Percentiles rank a stretch among this genome's conserved stretches.
phyloP scores from a whole-genome alignment of 306 rosid genomes.

The Trichosanthes cucumerina region DNA sequence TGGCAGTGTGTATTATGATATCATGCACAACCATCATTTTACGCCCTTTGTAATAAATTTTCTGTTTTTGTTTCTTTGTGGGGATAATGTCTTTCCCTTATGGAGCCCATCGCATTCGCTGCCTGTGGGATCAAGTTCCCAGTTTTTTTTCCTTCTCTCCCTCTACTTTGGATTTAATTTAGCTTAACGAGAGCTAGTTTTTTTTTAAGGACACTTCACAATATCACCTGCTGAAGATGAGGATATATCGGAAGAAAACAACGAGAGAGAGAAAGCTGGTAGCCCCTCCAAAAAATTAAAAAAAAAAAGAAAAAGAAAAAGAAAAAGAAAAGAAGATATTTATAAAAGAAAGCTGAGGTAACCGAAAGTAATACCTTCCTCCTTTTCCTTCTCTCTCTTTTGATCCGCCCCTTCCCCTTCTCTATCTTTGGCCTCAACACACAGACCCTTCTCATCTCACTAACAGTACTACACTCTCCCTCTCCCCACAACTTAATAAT shows the following conservation, averaged over 20 bases:
- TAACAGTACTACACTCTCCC: too few species aligned
- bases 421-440: too few species aligned
- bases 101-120: slow-evolving; percentile 88
- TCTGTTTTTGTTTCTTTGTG: slow-evolving; percentile 65
- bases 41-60: not conserved
- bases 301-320: too few species aligned
- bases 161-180: not conserved
- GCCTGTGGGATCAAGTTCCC: slow-evolving; percentile 79
- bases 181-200: not conserved
- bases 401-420: slow-evolving; percentile 7
- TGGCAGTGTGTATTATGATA: slow-evolving; percentile 4
- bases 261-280: slow-evolving; percentile 23
- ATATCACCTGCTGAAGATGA: slow-evolving; percentile 36
- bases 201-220: slow-evolving; percentile 24
- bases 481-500: not conserved
- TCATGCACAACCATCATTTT: not conserved
- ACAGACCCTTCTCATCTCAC: slow-evolving; percentile 5
- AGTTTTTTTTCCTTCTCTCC: slow-evolving; percentile 16
- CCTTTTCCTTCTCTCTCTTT: slow-evolving; percentile 14
- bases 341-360: slow-evolving; percentile 34
- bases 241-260: slow-evolving; percentile 34
- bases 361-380: slow-evolving; percentile 44
- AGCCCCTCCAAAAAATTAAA: not conserved
- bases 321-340: slow-evolving; percentile 33
- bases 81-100: slow-evolving; percentile 35